phyloP scores from a whole-genome alignment of 495 filamentous ascomycete genomes.

The Cercophora samala region DNA sequence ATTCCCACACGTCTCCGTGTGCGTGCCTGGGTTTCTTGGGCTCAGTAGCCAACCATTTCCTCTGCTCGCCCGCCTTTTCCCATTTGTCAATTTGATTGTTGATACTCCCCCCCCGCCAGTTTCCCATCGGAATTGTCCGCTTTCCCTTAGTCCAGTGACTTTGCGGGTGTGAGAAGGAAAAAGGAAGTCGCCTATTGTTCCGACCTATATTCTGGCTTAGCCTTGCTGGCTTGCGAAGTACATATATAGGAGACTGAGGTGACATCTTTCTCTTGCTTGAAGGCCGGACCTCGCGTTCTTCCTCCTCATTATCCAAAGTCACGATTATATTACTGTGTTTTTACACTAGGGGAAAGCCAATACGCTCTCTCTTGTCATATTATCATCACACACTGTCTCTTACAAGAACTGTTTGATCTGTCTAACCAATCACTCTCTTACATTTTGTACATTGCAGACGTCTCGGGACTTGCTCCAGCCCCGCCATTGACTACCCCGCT shows the following conservation, averaged over 20 bases:
- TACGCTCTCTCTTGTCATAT: neutral
- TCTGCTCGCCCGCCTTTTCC: neutral
- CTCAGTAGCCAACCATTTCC: conserved; percentile 6
- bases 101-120: neutral
- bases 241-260: neutral
- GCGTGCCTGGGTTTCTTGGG: neutral
- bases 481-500: conserved; percentile 27
- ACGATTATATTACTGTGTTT: neutral
- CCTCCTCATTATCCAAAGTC: neutral
- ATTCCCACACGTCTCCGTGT: conserved; percentile 8
- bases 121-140: neutral
- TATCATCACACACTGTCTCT: neutral
- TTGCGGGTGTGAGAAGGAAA: neutral
- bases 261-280: neutral
- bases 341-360: neutral
- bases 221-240: neutral
- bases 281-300: conserved; percentile 1
- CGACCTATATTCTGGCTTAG: neutral
- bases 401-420: neutral
- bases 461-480: conserved; percentile 21
- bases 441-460: conserved; percentile 9
- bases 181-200: neutral
- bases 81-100: conserved; percentile 4
- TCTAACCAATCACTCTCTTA: conserved; percentile 2
- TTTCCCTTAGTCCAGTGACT: neutral